These are phyloP conservation scores for Piper betle DNA, from an alignment of 164 flowering plant species.

Conservation along the genomic window DNA sequence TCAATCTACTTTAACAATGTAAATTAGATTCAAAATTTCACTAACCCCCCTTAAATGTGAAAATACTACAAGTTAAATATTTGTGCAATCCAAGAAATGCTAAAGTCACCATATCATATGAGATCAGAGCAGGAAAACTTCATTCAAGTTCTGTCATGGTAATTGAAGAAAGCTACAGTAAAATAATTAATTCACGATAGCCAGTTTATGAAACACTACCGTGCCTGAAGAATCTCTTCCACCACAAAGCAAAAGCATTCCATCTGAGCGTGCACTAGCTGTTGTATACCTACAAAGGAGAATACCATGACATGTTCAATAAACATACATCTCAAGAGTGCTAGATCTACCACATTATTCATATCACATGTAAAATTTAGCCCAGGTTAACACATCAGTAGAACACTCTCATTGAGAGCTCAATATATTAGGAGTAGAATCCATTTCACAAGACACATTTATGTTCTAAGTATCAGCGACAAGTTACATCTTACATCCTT, in stretches of 20 bases:
- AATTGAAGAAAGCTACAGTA: neutral
- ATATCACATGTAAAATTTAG: too few species aligned
- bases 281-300: conserved; percentile 78
- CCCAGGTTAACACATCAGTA: neutral
- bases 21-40: too few species aligned
- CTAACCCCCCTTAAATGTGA: too few species aligned
- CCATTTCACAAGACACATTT: neutral
- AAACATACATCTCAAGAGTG: neutral
- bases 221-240: conserved; percentile 84
- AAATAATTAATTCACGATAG: neutral
- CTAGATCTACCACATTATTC: neutral
- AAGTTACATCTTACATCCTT: conserved; percentile 60
- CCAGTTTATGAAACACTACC: conserved; percentile 26
- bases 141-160: neutral
- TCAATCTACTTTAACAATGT: too few species aligned
- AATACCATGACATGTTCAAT: neutral
- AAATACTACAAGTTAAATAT: too few species aligned
- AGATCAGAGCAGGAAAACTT: too few species aligned
- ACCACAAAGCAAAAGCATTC: conserved; percentile 98
- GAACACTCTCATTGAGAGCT: neutral
- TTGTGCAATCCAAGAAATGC: too few species aligned
- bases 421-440: neutral
- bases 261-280: conserved; percentile 96
- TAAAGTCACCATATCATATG: too few species aligned
- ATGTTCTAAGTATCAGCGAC: neutral